Evolutionary conservation across 176 grass and related monocot genomes (phyloP).

Genomic region (Guadua angustifolia): DNA sequence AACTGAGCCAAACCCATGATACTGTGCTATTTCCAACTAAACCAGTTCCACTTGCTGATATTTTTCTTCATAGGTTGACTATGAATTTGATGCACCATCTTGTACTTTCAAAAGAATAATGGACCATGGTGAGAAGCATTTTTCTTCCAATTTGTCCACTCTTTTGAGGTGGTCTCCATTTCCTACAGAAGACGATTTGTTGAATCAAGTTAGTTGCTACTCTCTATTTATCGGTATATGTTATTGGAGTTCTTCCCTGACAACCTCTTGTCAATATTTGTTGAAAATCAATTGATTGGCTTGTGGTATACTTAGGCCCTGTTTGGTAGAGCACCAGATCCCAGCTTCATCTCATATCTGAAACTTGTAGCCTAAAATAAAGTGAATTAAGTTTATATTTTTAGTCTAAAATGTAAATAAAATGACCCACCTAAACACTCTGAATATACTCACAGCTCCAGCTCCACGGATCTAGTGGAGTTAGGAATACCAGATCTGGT

Average conservation of each 20-base stretch:
- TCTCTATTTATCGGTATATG: neutral
- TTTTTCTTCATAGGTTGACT: slow-evolving; percentile 69
- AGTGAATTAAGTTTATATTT: too few relatives aligned
- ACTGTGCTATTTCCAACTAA: slow-evolving; percentile 25
- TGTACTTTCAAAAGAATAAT: slow-evolving; percentile 55
- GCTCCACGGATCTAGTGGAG: too few relatives aligned
- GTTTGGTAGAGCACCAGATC: too few relatives aligned
- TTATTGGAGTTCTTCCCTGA: slow-evolving; percentile 1
- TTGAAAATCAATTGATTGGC: slow-evolving; percentile 12
- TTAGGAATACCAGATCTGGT: too few relatives aligned
- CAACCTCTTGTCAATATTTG: neutral
- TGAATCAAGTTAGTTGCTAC: slow-evolving; percentile 57
- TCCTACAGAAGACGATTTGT: slow-evolving; percentile 62
- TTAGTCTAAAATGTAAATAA: too few relatives aligned
- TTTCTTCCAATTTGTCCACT: slow-evolving; percentile 67
- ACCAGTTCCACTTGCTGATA: neutral
- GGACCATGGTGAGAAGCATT: slow-evolving; percentile 48
- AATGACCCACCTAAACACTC: too few relatives aligned
- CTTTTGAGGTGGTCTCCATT: slow-evolving; percentile 75
- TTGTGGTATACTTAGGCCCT: neutral
- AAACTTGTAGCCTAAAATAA: too few relatives aligned
- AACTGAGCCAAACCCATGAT: slow-evolving; percentile 17
- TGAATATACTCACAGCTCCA: too few relatives aligned
- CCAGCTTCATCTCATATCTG: too few relatives aligned
- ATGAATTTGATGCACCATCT: slow-evolving; percentile 58